Evolutionary conservation across 2,329 filamentous ascomycete genomes (phyloP).

Genomic region (Trichothecium sympodiale): DNA sequence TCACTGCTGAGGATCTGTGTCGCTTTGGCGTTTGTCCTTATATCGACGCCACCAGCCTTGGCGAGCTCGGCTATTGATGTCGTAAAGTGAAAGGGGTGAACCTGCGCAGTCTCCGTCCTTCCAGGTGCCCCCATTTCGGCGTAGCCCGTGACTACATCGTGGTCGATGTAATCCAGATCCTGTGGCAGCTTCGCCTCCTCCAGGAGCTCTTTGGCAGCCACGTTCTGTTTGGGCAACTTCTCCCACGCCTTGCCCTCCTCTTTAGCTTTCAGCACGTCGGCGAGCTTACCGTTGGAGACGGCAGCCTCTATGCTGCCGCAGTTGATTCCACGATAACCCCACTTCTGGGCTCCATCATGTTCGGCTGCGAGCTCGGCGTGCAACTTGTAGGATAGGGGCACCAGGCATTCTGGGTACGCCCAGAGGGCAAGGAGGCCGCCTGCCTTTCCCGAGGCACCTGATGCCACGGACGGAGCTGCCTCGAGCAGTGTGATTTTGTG

Average conservation of each 20-base stretch:
- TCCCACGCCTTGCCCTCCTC: slow-evolving; percentile 39
- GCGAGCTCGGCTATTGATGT: slow-evolving; percentile 72
- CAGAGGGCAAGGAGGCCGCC: slow-evolving; percentile 82
- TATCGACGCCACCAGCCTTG: slow-evolving; percentile 52
- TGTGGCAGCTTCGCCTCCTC: slow-evolving; percentile 54
- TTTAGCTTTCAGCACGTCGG: slow-evolving; percentile 4
- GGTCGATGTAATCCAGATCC: slow-evolving; percentile 77
- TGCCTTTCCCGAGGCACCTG: slow-evolving; percentile 90
- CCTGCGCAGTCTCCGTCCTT: slow-evolving; percentile 74
- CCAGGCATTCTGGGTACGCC: slow-evolving; percentile 79
- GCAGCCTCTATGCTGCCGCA: slow-evolving; percentile 50
- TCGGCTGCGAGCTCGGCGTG: slow-evolving; percentile 78
- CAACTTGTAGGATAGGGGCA: slow-evolving; percentile 73
- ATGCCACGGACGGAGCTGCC: slow-evolving; percentile 68
- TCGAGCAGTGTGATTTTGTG: slow-evolving; percentile 82
- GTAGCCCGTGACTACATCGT: slow-evolving; percentile 56
- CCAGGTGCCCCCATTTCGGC: slow-evolving; percentile 66
- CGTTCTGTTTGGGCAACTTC: slow-evolving; percentile 50
- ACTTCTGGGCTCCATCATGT: slow-evolving; percentile 64
- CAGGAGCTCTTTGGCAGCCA: slow-evolving; percentile 32
- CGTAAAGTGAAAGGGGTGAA: slow-evolving; percentile 88
- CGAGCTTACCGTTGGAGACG: slow-evolving; percentile 22
- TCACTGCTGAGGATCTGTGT: slow-evolving; percentile 50
- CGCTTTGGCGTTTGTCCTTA: slow-evolving; percentile 56
- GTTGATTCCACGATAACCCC: slow-evolving; percentile 75